A percentile compares a stretch with the other conserved stretches of the same genome.
These are phyloP conservation scores for Parathielavia hyrcaniae DNA, from an alignment of 495 filamentous ascomycete genomes.

Conservation along the genomic window DNA sequence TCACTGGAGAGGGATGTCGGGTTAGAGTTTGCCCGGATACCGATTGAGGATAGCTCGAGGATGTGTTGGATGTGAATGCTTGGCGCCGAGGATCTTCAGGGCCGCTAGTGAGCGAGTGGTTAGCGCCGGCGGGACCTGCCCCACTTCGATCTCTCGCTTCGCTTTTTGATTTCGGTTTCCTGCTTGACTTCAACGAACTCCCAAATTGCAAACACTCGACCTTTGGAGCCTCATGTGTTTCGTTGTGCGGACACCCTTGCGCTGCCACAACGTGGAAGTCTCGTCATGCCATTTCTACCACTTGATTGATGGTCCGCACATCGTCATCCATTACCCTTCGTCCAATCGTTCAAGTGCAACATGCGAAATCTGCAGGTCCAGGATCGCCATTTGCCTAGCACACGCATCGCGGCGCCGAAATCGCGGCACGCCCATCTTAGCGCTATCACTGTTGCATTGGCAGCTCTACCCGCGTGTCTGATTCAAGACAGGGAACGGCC, in stretches of 20 bases:
- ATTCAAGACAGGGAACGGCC: neutral
- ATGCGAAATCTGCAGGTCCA: neutral
- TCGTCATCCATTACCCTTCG: neutral
- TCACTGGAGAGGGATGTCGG: too few species aligned
- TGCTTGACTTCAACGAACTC: neutral
- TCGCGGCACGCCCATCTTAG: neutral
- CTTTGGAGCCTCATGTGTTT: neutral
- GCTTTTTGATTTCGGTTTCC: neutral
- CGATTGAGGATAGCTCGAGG: too few species aligned
- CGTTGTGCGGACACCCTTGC: neutral
- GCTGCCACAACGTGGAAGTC: too few species aligned
- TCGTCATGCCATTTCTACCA: neutral
- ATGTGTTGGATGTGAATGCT: too few species aligned
- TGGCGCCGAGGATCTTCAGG: too few species aligned
- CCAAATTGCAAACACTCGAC: neutral
- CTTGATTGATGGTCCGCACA: neutral
- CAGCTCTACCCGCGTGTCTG: neutral
- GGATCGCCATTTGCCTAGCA: neutral
- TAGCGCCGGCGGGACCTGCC: neutral
- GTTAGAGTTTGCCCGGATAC: too few species aligned
- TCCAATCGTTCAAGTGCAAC: neutral
- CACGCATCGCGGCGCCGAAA: neutral
- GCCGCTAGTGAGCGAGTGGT: neutral
- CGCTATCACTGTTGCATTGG: neutral
- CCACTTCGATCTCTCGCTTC: too few species aligned